A percentile compares a stretch with the other conserved stretches of the same genome.
Conservation (phyloP, 345 rosid genomes). For the Barbarea vulgaris region DNA sequence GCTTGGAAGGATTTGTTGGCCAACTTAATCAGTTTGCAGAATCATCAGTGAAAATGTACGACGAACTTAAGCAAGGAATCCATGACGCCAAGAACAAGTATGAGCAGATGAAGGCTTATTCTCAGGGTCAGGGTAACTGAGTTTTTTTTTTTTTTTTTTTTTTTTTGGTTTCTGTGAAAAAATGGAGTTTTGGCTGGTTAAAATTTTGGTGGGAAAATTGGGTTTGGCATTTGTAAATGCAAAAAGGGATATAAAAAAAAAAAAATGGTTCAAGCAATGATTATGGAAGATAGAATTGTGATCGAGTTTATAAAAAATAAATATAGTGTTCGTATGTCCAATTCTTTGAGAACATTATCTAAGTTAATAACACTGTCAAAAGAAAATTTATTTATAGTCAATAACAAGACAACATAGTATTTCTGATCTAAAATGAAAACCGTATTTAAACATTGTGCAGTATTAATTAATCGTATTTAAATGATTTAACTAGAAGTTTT, state of each 20-base stretch:
- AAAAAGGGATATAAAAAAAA: slow-evolving; percentile 29
- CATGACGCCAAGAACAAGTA: slow-evolving; percentile 47
- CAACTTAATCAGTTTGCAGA: slow-evolving; percentile 60
- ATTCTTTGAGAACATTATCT: not conserved
- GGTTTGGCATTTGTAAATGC: slow-evolving; percentile 42
- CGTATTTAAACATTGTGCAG: no score
- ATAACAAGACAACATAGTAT: not conserved
- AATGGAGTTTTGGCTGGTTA: not conserved
- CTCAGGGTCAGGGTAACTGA: slow-evolving; percentile 24
- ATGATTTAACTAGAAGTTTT: no score
- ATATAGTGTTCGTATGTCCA: not conserved
- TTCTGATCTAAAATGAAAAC: not conserved
- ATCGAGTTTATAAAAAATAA: slow-evolving; percentile 1
- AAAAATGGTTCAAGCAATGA: not conserved
- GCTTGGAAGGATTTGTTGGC: slow-evolving; percentile 55
- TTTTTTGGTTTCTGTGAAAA: not conserved
- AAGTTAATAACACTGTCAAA: not conserved
- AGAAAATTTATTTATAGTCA: not conserved
- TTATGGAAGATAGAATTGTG: not conserved
- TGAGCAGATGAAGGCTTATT: slow-evolving; percentile 42
- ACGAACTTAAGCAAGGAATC: slow-evolving; percentile 52
- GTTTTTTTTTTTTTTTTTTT: not conserved
- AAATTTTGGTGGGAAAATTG: slow-evolving; percentile 26
- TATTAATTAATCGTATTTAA: no score
- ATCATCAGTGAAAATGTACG: slow-evolving; percentile 56